These are phyloP conservation scores for Mycosarcoma mackinlayi DNA, from an alignment of 1,284 basidiomycete species.

Conservation along the genomic window DNA sequence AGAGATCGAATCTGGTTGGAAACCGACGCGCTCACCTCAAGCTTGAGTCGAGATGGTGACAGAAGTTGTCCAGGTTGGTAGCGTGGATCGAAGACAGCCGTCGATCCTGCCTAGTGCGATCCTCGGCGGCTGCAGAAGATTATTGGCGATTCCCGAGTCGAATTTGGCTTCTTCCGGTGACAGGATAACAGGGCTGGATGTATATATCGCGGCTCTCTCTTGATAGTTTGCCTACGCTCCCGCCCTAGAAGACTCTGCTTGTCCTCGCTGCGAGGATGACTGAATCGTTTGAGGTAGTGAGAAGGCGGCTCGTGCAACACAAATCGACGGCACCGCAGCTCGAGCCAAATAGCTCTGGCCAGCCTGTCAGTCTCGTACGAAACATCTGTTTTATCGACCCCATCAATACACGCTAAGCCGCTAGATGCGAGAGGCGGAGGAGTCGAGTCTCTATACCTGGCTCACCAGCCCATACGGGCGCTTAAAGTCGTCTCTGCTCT, in stretches of 20 bases:
- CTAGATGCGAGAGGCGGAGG: conserved; percentile 47
- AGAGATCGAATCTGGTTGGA: not conserved
- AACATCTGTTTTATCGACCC: not conserved
- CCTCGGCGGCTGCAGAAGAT: not conserved
- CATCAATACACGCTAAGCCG: not conserved
- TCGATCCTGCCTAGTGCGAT: not conserved
- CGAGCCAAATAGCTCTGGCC: no score
- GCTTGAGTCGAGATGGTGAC: no score
- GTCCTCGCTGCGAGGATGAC: no score
- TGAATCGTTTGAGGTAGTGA: no score
- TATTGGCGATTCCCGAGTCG: not conserved
- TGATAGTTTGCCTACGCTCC: no score
- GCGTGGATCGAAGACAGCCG: no score
- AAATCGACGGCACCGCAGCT: not conserved
- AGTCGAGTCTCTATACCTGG: conserved; percentile 35
- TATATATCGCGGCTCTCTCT: no score
- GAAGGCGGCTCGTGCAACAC: no score
- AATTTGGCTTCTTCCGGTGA: not conserved
- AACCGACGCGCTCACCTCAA: no score
- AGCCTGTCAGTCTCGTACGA: not conserved
- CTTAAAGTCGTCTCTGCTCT: conserved; percentile 46
- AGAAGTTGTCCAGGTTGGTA: no score
- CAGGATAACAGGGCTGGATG: no score
- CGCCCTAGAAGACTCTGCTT: no score
- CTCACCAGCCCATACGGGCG: conserved; percentile 51